Evolutionary conservation across 306 rosid species (phyloP).

Genomic region (Quercus variabilis): DNA sequence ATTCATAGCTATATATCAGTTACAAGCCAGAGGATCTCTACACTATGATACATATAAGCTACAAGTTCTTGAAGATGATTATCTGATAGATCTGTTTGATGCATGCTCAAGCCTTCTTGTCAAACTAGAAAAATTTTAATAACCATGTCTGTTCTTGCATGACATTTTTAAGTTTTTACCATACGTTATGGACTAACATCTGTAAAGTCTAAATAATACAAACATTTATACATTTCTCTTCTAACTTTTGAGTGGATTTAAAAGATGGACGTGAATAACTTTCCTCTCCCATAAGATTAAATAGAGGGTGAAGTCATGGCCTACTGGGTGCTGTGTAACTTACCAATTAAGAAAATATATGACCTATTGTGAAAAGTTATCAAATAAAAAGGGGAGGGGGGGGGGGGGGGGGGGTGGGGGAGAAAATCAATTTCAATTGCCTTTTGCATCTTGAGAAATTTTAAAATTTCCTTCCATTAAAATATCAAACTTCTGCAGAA

Average conservation of each 20-base stretch:
- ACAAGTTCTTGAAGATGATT: not conserved
- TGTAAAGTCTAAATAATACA: not conserved
- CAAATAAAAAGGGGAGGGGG: not conserved
- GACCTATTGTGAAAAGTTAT: not conserved
- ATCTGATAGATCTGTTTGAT: not conserved
- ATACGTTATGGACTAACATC: not conserved
- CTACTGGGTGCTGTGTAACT: too few relatives aligned
- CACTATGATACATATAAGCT: not conserved
- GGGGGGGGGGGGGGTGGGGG: too few relatives aligned
- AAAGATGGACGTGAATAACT: not conserved
- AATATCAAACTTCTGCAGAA: not conserved
- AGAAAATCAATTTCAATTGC: not conserved
- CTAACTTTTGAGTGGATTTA: not conserved
- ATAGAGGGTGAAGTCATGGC: too few relatives aligned
- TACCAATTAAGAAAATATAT: too few relatives aligned
- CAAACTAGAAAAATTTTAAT: not conserved
- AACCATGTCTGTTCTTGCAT: constrained; percentile 3
- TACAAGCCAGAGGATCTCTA: not conserved
- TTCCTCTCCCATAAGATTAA: too few relatives aligned
- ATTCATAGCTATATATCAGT: not conserved
- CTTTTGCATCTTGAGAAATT: not conserved
- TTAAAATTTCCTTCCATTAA: not conserved
- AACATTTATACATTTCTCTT: not conserved
- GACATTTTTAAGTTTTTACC: not conserved
- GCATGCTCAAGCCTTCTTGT: not conserved